Evolutionary conservation across 2,329 filamentous ascomycete species (phyloP).

Genomic region (Aureobasidium sp.): DNA sequence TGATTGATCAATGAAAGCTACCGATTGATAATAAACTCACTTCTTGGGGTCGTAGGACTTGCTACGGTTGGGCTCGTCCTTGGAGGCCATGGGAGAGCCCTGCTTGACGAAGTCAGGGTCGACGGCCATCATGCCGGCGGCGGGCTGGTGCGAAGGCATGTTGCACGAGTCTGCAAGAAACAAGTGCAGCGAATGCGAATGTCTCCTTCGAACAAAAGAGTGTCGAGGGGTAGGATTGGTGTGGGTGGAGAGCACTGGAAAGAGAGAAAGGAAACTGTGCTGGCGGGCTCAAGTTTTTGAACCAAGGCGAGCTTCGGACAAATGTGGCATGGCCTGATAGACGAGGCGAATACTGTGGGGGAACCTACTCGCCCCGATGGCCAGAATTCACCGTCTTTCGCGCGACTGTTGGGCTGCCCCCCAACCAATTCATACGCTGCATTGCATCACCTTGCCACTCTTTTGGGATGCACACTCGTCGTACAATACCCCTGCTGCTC

Average conservation of each 20-base stretch:
- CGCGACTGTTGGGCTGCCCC: slow-evolving; percentile 6
- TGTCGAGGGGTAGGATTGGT: slow-evolving; percentile 11
- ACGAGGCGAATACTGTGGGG: slow-evolving; percentile 13
- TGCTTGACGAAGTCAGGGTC: slow-evolving; percentile 40
- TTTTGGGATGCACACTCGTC: neutral
- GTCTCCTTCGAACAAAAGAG: slow-evolving; percentile 14
- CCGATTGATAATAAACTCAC: slow-evolving; percentile 23
- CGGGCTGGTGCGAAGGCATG: slow-evolving; percentile 48
- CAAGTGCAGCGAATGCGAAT: slow-evolving; percentile 2
- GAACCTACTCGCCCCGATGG: neutral
- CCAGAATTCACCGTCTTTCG: slow-evolving; percentile 6
- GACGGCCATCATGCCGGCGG: slow-evolving; percentile 41
- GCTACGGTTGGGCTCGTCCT: slow-evolving; percentile 45
- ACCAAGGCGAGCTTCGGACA: slow-evolving; percentile 6
- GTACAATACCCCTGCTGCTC: neutral
- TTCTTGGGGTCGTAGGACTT: slow-evolving; percentile 58
- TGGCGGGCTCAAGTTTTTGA: slow-evolving; percentile 12
- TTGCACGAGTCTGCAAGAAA: slow-evolving; percentile 13
- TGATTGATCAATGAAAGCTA: neutral
- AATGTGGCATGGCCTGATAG: slow-evolving; percentile 12
- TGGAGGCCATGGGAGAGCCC: slow-evolving; percentile 41
- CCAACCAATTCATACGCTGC: slow-evolving; percentile 6
- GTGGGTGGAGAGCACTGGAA: slow-evolving; percentile 1
- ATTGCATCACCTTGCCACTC: slow-evolving; percentile 13
- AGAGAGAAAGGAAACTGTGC: slow-evolving; percentile 4